phyloP scores from a whole-genome alignment of 371 early-diverging fungal species.

The Blastocladiella emersonii region DNA sequence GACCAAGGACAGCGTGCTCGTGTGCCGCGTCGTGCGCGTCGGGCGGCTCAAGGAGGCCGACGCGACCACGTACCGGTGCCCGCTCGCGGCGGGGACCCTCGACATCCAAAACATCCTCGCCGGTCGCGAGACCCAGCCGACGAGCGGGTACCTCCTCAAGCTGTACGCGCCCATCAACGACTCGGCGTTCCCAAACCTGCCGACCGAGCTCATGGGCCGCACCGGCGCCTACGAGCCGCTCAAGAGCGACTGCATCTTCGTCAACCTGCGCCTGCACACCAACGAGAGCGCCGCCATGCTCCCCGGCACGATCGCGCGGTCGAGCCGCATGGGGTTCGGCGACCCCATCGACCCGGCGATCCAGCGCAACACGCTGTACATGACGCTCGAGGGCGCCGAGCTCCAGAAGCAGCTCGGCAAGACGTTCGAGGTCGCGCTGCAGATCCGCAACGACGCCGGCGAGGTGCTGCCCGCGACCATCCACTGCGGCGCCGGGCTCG shows the following conservation, averaged over 20 bases:
- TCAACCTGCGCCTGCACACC: background rate
- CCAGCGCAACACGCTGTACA: conserved; percentile 43
- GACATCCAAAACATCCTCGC: background rate
- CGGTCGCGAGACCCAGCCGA: conserved; percentile 3
- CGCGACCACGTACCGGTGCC: conserved; percentile 3
- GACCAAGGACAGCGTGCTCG: conserved; percentile 34
- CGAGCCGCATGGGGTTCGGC: conserved; percentile 45
- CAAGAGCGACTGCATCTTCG: background rate
- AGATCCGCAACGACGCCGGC: background rate
- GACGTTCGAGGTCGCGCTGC: background rate
- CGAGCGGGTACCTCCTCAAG: background rate
- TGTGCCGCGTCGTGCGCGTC: conserved; percentile 44
- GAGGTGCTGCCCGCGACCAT: background rate
- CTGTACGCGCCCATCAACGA: background rate
- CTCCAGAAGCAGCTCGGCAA: background rate
- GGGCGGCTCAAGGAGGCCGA: conserved; percentile 49
- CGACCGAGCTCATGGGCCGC: background rate
- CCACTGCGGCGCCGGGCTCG: background rate
- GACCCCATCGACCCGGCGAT: conserved; percentile 45
- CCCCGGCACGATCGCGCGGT: conserved; percentile 9
- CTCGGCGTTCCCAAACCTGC: background rate
- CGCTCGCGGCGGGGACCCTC: conserved; percentile 4
- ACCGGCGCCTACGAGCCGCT: background rate
- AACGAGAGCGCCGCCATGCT: background rate
- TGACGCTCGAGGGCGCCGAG: conserved; percentile 27